Evolutionary conservation across 2,329 filamentous ascomycete species (phyloP).

Genomic region (Ophiosphaerella herpotricha): DNA sequence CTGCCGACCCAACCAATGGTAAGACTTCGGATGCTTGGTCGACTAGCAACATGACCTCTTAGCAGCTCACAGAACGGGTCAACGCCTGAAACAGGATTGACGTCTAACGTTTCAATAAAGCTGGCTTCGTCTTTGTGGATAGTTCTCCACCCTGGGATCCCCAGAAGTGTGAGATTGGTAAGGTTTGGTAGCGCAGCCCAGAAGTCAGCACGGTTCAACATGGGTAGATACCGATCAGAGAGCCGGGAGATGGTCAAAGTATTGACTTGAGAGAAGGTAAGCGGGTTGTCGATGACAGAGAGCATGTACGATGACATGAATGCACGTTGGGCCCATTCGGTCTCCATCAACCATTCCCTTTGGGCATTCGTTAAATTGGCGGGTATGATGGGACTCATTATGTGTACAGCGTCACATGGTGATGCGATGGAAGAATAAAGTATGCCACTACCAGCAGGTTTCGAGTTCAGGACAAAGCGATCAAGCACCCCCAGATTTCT

Average conservation of each 20-base stretch:
- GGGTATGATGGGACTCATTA: conserved; percentile 54
- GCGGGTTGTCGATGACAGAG: conserved; percentile 64
- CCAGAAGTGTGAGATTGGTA: conserved; percentile 60
- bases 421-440: conserved; percentile 39
- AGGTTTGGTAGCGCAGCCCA: conserved; percentile 64
- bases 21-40: conserved; percentile 60
- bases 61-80: conserved; percentile 60
- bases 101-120: conserved; percentile 53
- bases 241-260: conserved; percentile 68
- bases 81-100: conserved; percentile 59
- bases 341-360: conserved; percentile 70
- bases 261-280: conserved; percentile 59
- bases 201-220: conserved; percentile 62
- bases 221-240: conserved; percentile 63
- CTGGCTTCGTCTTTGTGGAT: conserved; percentile 59
- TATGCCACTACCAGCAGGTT: conserved; percentile 29
- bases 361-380: conserved; percentile 64
- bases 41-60: conserved; percentile 53
- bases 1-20: conserved; percentile 70
- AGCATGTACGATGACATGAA: conserved; percentile 71
- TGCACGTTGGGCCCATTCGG: conserved; percentile 70
- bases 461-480: conserved; percentile 18
- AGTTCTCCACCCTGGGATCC: conserved; percentile 70
- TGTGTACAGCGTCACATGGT: conserved; percentile 28
- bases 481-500: conserved; percentile 28